phyloP scores from a whole-genome alignment of 1,139 yeast genomes.

The Geotrichum bryndzae region DNA sequence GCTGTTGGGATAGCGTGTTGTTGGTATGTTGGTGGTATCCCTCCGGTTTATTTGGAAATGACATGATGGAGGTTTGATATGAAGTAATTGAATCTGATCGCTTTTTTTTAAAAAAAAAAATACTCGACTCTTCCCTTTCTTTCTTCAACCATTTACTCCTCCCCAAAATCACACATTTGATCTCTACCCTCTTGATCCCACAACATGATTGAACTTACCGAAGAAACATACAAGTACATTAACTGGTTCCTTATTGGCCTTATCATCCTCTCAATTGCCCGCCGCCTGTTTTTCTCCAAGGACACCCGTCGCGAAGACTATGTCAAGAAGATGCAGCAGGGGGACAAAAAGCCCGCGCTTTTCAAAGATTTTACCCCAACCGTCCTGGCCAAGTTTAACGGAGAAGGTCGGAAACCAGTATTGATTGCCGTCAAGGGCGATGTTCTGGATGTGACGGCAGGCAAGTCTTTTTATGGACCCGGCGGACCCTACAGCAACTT shows the following conservation, averaged over 20 bases:
- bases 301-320: not conserved
- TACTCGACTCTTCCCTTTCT: not conserved
- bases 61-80: not conserved
- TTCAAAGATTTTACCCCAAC: conserved; percentile 65
- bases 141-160: not conserved
- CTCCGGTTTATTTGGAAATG: not conserved
- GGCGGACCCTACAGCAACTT: conserved; percentile 93
- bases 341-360: conserved; percentile 49
- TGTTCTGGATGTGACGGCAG: conserved; percentile 79
- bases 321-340: not conserved
- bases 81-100: not conserved
- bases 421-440: conserved; percentile 78
- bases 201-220: conserved; percentile 7
- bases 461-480: conserved; percentile 89
- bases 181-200: not conserved
- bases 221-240: conserved; percentile 9
- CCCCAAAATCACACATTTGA: not conserved
- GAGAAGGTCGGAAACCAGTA: conserved; percentile 57
- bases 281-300: conserved; percentile 17
- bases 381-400: conserved; percentile 60
- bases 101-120: not conserved
- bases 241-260: conserved; percentile 16
- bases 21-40: not conserved
- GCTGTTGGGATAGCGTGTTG: not conserved
- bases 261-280: conserved; percentile 15